Conservation (phyloP, 352 stramenopile species). For the Blastocystis sp. region DNA sequence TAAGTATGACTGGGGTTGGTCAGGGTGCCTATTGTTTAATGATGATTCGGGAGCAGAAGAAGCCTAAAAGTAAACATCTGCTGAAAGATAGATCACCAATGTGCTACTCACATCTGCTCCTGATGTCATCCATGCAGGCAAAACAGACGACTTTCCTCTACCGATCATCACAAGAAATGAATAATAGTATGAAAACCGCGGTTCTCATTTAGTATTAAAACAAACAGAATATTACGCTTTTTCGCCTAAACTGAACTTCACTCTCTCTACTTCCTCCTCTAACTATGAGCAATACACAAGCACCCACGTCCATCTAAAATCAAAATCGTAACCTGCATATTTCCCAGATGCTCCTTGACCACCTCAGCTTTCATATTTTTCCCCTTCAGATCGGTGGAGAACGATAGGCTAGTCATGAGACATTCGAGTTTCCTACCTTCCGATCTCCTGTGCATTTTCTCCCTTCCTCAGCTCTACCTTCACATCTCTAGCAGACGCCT, state of each 20-base stretch:
- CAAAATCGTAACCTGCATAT: neutral
- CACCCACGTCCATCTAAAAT: neutral
- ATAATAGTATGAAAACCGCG: neutral
- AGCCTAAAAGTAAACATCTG: neutral
- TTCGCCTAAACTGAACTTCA: neutral
- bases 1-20: too few relatives aligned
- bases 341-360: neutral
- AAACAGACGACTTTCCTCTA: conserved; percentile 25
- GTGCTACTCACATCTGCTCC: neutral
- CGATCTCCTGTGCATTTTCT: neutral
- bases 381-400: neutral
- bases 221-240: neutral
- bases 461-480: neutral
- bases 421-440: neutral
- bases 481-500: neutral
- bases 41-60: neutral
- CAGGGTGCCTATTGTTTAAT: neutral
- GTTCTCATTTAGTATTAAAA: neutral
- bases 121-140: conserved; percentile 32
- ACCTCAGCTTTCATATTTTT: neutral
- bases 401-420: neutral
- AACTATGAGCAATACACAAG: neutral
- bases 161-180: conserved; percentile 18
- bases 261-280: neutral
- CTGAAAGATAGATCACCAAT: neutral